These are phyloP conservation scores for Penicillium pulvis DNA, from an alignment of 495 filamentous ascomycete species.

Conservation along the genomic window DNA sequence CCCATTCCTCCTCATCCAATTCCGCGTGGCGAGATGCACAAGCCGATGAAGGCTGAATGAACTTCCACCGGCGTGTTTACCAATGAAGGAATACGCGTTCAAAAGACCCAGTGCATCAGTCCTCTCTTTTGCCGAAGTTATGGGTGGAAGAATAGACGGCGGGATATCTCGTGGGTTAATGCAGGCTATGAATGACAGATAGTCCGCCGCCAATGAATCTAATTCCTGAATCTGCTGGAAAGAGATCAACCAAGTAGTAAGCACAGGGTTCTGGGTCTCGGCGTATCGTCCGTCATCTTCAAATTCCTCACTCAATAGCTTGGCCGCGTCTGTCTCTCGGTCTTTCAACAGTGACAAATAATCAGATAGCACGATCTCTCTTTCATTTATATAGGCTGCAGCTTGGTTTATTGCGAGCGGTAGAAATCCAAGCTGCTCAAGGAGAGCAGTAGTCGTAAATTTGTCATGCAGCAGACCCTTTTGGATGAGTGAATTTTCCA, in stretches of 20 bases:
- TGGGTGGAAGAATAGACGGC: slow-evolving; percentile 25
- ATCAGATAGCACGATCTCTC: slow-evolving; percentile 7
- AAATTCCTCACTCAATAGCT: slow-evolving; percentile 42
- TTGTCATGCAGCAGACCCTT: no score
- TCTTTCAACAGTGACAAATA: slow-evolving; percentile 36
- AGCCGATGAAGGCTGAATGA: slow-evolving; percentile 31
- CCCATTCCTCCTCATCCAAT: slow-evolving; percentile 21
- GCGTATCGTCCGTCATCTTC: slow-evolving; percentile 37
- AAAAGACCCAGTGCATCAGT: background rate
- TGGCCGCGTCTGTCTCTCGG: slow-evolving; percentile 30
- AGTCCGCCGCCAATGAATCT: slow-evolving; percentile 36
- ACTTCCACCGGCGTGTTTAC: background rate
- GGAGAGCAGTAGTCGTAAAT: no score
- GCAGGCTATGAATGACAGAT: slow-evolving; percentile 45
- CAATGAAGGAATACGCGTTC: slow-evolving; percentile 8
- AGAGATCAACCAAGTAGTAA: slow-evolving; percentile 50
- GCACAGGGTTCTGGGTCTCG: slow-evolving; percentile 39
- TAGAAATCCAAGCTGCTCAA: no score
- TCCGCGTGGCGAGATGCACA: slow-evolving; percentile 37
- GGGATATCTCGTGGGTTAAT: slow-evolving; percentile 48
- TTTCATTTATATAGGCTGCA: background rate
- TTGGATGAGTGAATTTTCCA: no score
- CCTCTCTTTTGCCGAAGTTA: slow-evolving; percentile 11
- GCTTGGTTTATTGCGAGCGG: no score
- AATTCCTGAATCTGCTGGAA: slow-evolving; percentile 43